phyloP scores from a whole-genome alignment of 2,329 filamentous ascomycete species.

The Truncatella angustata region DNA sequence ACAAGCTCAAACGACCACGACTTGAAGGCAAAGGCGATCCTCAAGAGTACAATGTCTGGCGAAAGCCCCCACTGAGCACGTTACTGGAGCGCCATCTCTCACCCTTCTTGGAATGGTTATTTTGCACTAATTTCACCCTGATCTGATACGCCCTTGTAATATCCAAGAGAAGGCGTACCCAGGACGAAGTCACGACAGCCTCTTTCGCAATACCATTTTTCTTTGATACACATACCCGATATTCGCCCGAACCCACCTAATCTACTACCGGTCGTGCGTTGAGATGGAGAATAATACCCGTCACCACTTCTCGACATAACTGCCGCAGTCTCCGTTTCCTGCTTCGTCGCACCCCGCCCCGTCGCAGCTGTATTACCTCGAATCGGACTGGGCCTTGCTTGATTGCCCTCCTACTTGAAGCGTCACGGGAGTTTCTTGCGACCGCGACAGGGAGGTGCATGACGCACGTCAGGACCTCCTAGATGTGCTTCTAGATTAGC shows the following conservation, averaged over 20 bases:
- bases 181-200: slow-evolving; percentile 48
- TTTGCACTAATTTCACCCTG: slow-evolving; percentile 37
- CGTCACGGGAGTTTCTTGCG: background rate
- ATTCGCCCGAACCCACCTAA: slow-evolving; percentile 21
- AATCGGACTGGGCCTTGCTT: background rate
- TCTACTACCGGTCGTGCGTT: slow-evolving; percentile 20
- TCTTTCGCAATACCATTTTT: slow-evolving; percentile 34
- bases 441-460: background rate
- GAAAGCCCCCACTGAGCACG: no score
- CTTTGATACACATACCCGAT: slow-evolving; percentile 25
- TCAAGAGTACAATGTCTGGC: slow-evolving; percentile 8
- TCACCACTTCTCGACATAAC: slow-evolving; percentile 21
- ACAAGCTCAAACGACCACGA: slow-evolving; percentile 7
- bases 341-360: slow-evolving; percentile 9
- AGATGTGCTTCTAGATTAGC: no score
- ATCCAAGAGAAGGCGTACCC: slow-evolving; percentile 38
- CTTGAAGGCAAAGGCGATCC: slow-evolving; percentile 11
- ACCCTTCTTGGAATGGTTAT: slow-evolving; percentile 21
- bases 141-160: slow-evolving; percentile 39
- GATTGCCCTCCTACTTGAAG: background rate
- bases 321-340: slow-evolving; percentile 24
- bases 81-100: slow-evolving; percentile 12
- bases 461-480: no score
- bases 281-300: slow-evolving; percentile 18
- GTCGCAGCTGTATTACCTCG: slow-evolving; percentile 11